phyloP scores from a whole-genome alignment of 2,329 filamentous ascomycete species.

The Drechslera avenae region DNA sequence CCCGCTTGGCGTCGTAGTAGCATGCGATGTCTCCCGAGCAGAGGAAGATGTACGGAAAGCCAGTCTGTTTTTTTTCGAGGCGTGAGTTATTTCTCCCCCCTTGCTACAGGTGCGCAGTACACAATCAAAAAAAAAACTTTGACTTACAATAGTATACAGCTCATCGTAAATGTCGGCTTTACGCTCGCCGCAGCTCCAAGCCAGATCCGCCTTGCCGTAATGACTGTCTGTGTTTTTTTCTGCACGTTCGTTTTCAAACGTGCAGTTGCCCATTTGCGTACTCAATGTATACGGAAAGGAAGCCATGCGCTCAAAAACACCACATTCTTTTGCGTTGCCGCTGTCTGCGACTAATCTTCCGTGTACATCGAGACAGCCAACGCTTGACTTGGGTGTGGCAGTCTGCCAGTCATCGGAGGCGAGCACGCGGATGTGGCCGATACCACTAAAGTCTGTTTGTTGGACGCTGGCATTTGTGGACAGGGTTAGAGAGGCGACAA shows the following conservation, averaged over 20 bases:
- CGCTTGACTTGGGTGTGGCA: conserved; percentile 27
- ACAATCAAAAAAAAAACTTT: background rate
- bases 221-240: conserved; percentile 38
- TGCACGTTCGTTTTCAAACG: conserved; percentile 34
- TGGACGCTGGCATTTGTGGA: conserved; percentile 23
- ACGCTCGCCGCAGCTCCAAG: conserved; percentile 34
- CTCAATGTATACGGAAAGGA: conserved; percentile 39
- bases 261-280: conserved; percentile 37
- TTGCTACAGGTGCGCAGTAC: too few relatives aligned
- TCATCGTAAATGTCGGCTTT: conserved; percentile 31
- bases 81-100: too few relatives aligned
- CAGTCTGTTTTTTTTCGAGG: conserved; percentile 18
- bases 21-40: conserved; percentile 43
- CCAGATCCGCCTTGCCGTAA: conserved; percentile 34
- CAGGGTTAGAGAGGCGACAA: conserved; percentile 13
- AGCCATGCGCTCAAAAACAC: conserved; percentile 25
- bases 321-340: conserved; percentile 22
- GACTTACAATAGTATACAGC: conserved; percentile 42
- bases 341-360: conserved; percentile 31
- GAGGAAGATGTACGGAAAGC: conserved; percentile 40
- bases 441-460: conserved; percentile 37
- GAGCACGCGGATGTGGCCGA: conserved; percentile 39
- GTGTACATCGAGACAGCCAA: conserved; percentile 35
- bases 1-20: conserved; percentile 40
- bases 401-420: conserved; percentile 34